These are phyloP conservation scores for Immersiporthe knoxdaviesiana DNA, from an alignment of 2,329 filamentous ascomycete species.

Conservation along the genomic window DNA sequence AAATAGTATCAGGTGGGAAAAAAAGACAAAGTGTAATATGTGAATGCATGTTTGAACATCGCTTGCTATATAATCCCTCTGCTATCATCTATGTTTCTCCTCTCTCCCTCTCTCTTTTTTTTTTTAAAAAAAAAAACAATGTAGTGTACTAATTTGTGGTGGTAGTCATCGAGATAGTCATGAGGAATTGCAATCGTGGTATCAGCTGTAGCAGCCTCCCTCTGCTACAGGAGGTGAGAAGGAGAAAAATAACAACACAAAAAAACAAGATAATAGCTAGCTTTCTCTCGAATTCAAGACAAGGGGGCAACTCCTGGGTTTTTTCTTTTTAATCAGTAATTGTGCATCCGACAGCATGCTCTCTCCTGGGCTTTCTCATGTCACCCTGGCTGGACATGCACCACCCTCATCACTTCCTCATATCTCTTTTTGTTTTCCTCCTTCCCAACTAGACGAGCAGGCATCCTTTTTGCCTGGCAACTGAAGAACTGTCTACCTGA, in stretches of 20 bases:
- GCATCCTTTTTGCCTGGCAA: constrained; percentile 29
- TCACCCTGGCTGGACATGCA: background rate
- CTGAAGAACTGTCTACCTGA: constrained; percentile 56
- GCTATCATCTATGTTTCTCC: background rate
- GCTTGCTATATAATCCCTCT: background rate
- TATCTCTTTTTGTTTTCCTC: too few species aligned
- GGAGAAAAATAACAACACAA: constrained; percentile 19
- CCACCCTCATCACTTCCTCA: background rate
- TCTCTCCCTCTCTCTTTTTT: background rate
- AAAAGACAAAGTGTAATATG: background rate
- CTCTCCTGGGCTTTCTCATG: background rate
- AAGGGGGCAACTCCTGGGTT: background rate
- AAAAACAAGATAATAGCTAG: constrained; percentile 15
- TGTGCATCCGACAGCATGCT: background rate
- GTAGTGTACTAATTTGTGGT: background rate
- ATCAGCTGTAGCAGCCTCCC: constrained; percentile 6
- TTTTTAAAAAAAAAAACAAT: background rate
- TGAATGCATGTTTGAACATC: background rate
- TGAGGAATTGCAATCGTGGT: constrained; percentile 7
- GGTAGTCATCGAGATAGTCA: constrained; percentile 2
- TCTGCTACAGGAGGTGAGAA: constrained; percentile 29
- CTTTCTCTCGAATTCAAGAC: background rate
- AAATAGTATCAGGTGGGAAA: background rate
- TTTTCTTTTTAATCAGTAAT: background rate
- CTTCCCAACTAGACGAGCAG: background rate